Conservation (phyloP, 1,139 yeast genomes). For the Kodamaea anthophila region DNA sequence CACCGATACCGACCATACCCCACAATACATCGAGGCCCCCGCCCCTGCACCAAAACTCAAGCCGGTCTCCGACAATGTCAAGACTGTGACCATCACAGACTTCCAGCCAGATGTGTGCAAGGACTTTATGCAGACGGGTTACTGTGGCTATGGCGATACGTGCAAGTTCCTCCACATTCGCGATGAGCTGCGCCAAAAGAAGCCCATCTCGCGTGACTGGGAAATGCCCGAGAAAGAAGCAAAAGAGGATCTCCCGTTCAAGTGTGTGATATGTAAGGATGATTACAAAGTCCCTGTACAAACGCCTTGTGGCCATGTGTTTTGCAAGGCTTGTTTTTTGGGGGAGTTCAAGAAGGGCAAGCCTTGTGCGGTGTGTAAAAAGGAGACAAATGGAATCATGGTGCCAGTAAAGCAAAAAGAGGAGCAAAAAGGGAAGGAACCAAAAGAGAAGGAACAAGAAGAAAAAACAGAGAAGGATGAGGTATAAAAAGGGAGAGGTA, state of each 20-base stretch:
- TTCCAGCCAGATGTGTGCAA: constrained; percentile 94
- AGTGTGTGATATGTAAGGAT: constrained; percentile 57
- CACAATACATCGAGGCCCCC: constrained; percentile 6
- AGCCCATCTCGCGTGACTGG: constrained; percentile 73
- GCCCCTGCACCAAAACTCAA: constrained; percentile 8
- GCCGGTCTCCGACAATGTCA: constrained; percentile 45
- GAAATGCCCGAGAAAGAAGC: constrained; percentile 26
- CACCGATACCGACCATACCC: too few relatives aligned
- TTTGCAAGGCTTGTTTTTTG: constrained; percentile 61
- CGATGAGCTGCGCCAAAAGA: constrained; percentile 75
- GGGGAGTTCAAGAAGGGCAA: constrained; percentile 32
- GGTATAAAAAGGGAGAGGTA: too few relatives aligned
- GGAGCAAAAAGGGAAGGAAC: too few relatives aligned
- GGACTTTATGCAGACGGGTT: constrained; percentile 87
- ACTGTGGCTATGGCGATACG: constrained; percentile 97
- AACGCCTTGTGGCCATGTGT: constrained; percentile 62
- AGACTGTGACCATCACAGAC: constrained; percentile 74
- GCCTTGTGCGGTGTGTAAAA: constrained; percentile 52
- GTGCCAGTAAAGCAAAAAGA: constrained; percentile 25
- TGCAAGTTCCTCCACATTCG: constrained; percentile 91
- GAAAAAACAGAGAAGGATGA: too few relatives aligned
- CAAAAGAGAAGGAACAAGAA: too few relatives aligned
- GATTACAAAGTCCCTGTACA: constrained; percentile 55
- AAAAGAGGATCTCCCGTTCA: constrained; percentile 44
- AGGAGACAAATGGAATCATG: constrained; percentile 52